Evolutionary conservation across 176 grass and related monocot genomes (phyloP).

Genomic region (Puya raimondii): DNA sequence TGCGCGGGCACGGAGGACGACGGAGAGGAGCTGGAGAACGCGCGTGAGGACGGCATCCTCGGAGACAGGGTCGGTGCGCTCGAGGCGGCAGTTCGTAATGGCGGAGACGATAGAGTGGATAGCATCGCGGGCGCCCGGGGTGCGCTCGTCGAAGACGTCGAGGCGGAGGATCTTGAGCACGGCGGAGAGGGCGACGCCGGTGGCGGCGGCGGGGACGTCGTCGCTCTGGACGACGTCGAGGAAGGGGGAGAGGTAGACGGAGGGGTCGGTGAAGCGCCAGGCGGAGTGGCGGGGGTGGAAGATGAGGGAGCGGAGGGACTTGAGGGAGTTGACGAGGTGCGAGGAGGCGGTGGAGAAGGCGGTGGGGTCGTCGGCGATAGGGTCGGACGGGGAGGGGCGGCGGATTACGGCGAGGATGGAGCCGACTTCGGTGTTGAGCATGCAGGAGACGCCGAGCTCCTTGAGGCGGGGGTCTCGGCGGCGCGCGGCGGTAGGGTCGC

Average conservation of each 20-base stretch:
- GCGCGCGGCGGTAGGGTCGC: conserved; percentile 12
- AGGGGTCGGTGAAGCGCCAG: conserved; percentile 74
- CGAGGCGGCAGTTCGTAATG: conserved; percentile 51
- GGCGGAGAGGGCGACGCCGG: conserved; percentile 64
- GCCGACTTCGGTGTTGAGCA: conserved; percentile 91
- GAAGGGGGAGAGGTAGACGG: conserved; percentile 66
- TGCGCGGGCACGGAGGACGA: conserved; percentile 41
- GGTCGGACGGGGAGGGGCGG: conserved; percentile 38
- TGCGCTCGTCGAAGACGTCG: conserved; percentile 83
- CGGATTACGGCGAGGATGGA: conserved; percentile 82
- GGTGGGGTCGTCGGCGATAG: conserved; percentile 17
- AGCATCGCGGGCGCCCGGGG: conserved; percentile 65
- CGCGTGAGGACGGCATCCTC: conserved; percentile 86
- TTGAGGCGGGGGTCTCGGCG: conserved; percentile 41
- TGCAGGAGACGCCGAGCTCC: conserved; percentile 86
- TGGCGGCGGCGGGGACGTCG: conserved; percentile 55
- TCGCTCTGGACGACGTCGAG: conserved; percentile 78
- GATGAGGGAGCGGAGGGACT: conserved; percentile 56
- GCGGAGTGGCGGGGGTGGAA: conserved; percentile 66
- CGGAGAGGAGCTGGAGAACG: conserved; percentile 64
- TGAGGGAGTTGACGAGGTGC: conserved; percentile 56
- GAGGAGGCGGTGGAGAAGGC: conserved; percentile 27
- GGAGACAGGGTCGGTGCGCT: conserved; percentile 49
- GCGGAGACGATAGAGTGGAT: conserved; percentile 54
- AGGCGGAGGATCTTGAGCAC: conserved; percentile 75